These are phyloP conservation scores for Geranium brycei DNA, from an alignment of 345 rosid species.

Conservation along the genomic window DNA sequence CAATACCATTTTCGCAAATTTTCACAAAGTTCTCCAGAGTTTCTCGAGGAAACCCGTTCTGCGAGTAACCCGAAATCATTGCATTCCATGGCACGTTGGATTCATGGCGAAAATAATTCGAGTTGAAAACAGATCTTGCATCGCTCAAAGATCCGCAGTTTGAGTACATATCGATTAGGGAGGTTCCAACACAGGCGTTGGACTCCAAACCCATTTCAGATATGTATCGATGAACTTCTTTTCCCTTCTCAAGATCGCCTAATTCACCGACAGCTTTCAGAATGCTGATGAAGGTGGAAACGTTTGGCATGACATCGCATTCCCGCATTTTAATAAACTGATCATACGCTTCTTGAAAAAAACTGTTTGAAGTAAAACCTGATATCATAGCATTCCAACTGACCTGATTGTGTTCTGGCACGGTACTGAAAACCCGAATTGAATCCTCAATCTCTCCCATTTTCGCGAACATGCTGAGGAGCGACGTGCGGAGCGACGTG, in stretches of 20 bases:
- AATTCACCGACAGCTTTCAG: slow-evolving; percentile 30
- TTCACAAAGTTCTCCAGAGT: slow-evolving; percentile 18
- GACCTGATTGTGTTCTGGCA: slow-evolving; percentile 20
- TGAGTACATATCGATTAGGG: slow-evolving; percentile 36
- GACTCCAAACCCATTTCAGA: slow-evolving; percentile 20
- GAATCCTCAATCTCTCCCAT: slow-evolving; percentile 26
- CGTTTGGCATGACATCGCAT: slow-evolving; percentile 17
- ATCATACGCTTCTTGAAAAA: slow-evolving; percentile 22
- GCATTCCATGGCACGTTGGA: slow-evolving; percentile 31
- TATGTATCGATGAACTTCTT: slow-evolving; percentile 15
- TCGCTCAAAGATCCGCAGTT: slow-evolving; percentile 23
- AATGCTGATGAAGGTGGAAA: slow-evolving; percentile 20
- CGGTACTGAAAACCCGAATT: slow-evolving; percentile 18
- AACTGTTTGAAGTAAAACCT: slow-evolving; percentile 27
- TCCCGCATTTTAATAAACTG: slow-evolving; percentile 22
- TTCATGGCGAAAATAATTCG: slow-evolving; percentile 11
- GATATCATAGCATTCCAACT: slow-evolving; percentile 39
- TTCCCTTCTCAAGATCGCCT: slow-evolving; percentile 20
- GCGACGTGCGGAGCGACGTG: slow-evolving; percentile 32
- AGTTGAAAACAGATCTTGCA: slow-evolving; percentile 22
- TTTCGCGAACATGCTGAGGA: slow-evolving; percentile 37
- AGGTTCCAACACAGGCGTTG: slow-evolving; percentile 27
- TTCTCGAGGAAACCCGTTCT: slow-evolving; percentile 15
- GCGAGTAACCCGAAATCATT: slow-evolving; percentile 28
- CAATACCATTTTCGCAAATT: slow-evolving; percentile 18